These are phyloP conservation scores for Fusarium irregulare DNA, from an alignment of 2,329 filamentous ascomycete genomes.

Conservation along the genomic window DNA sequence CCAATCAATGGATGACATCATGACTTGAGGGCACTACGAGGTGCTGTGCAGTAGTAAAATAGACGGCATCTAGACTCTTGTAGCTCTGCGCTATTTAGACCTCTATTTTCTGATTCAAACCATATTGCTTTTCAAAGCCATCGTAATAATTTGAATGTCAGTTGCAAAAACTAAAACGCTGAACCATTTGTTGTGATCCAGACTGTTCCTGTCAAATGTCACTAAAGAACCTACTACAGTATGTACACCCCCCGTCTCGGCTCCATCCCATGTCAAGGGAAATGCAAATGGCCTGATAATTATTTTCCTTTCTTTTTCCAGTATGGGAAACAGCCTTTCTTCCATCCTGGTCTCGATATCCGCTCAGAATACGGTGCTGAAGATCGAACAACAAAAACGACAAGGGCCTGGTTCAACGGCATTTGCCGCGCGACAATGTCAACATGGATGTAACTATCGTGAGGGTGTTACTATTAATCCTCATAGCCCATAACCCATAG, in stretches of 20 bases:
- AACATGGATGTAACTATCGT: neutral
- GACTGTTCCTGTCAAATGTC: too few relatives aligned
- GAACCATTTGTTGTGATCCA: conserved; percentile 15
- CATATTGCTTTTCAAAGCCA: neutral
- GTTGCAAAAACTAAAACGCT: neutral
- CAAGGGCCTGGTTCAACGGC: neutral
- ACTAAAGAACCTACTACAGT: too few relatives aligned
- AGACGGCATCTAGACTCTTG: neutral
- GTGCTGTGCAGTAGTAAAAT: neutral
- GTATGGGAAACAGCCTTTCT: conserved; percentile 13
- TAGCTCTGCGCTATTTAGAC: neutral
- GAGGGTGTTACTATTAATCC: neutral
- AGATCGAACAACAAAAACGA: conserved; percentile 16
- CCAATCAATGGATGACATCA: conserved; percentile 36
- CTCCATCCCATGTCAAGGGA: neutral
- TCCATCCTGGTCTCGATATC: conserved; percentile 27
- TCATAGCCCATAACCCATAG: too few relatives aligned
- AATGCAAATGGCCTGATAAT: conserved; percentile 23
- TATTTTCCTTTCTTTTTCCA: conserved; percentile 12
- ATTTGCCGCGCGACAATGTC: neutral
- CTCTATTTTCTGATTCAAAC: neutral
- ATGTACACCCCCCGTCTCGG: conserved; percentile 6
- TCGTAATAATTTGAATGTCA: neutral
- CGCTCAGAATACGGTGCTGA: conserved; percentile 26
- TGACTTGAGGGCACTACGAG: neutral